A percentile compares a stretch with the other conserved stretches of the same genome.
Conservation (phyloP, 495 filamentous ascomycete species). For the Cercophora newfieldiana region DNA sequence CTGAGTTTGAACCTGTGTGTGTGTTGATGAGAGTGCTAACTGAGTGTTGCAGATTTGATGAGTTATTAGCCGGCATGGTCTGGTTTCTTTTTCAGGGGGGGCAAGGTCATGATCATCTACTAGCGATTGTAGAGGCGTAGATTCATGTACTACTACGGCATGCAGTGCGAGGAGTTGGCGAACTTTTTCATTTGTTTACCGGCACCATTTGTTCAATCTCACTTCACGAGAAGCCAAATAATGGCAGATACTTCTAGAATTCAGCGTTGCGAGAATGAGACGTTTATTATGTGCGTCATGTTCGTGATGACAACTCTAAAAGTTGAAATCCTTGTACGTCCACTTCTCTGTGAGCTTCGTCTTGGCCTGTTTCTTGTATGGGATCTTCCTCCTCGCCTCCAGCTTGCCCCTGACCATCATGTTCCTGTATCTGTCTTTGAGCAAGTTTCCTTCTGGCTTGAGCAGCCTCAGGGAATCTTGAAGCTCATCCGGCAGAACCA, state of each 20-base stretch:
- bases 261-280: neutral
- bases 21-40: constrained; percentile 27
- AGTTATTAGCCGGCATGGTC: neutral
- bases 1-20: neutral
- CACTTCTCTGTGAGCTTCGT: constrained; percentile 88
- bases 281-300: neutral
- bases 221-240: neutral
- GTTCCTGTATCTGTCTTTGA: constrained; percentile 88
- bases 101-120: too few relatives aligned
- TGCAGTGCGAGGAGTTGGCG: neutral
- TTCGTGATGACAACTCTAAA: neutral
- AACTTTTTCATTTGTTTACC: neutral
- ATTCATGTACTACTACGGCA: neutral
- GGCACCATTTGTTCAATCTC: neutral
- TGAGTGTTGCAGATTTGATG: constrained; percentile 53
- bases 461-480: constrained; percentile 84
- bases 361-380: constrained; percentile 76
- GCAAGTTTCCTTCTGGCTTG: constrained; percentile 91
- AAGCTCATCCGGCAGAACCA: constrained; percentile 90
- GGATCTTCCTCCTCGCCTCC: constrained; percentile 73
- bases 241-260: neutral
- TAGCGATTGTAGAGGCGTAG: neutral
- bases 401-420: constrained; percentile 85
- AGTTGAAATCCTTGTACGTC: constrained; percentile 84
- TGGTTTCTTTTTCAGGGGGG: neutral